These are phyloP conservation scores for Boletales sp. DNA, from an alignment of 768 basidiomycete genomes.

Conservation along the genomic window DNA sequence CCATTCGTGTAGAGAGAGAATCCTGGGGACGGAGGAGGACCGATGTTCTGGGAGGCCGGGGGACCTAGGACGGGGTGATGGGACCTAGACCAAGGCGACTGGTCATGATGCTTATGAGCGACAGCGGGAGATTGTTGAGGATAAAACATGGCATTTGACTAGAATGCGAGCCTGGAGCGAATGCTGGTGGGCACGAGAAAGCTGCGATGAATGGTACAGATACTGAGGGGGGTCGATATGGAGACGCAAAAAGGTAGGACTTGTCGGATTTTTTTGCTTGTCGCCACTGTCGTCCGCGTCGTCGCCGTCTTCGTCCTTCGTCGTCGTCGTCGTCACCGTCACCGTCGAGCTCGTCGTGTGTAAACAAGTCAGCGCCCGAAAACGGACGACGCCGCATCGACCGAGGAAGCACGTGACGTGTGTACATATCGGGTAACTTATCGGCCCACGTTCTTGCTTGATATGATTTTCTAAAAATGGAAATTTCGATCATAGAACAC, in stretches of 20 bases:
- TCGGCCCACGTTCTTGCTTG: conserved; percentile 11
- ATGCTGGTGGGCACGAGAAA: conserved; percentile 1
- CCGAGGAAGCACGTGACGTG: conserved; percentile 18
- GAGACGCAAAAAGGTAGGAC: conserved; percentile 18
- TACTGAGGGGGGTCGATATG: neutral
- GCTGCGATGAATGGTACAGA: conserved; percentile 12
- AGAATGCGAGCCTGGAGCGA: neutral
- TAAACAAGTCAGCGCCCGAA: conserved; percentile 26
- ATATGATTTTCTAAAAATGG: conserved; percentile 8
- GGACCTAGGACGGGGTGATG: conserved; percentile 55
- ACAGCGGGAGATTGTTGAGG: conserved; percentile 82
- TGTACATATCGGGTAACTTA: conserved; percentile 10
- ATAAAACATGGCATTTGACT: conserved; percentile 70
- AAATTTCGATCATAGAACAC: conserved; percentile 12
- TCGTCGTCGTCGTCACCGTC: conserved; percentile 18
- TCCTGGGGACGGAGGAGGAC: conserved; percentile 67
- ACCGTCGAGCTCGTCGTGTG: conserved; percentile 16
- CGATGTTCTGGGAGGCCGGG: conserved; percentile 40
- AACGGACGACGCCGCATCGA: conserved; percentile 12
- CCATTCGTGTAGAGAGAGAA: conserved; percentile 78
- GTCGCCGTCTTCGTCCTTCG: conserved; percentile 11
- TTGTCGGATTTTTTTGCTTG: conserved; percentile 8
- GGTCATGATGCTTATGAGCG: conserved; percentile 77
- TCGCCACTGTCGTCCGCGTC: conserved; percentile 10
- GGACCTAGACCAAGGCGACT: conserved; percentile 64